These are phyloP conservation scores for Staphylotrichum tortipilum DNA, from an alignment of 495 filamentous ascomycete genomes.

Conservation along the genomic window DNA sequence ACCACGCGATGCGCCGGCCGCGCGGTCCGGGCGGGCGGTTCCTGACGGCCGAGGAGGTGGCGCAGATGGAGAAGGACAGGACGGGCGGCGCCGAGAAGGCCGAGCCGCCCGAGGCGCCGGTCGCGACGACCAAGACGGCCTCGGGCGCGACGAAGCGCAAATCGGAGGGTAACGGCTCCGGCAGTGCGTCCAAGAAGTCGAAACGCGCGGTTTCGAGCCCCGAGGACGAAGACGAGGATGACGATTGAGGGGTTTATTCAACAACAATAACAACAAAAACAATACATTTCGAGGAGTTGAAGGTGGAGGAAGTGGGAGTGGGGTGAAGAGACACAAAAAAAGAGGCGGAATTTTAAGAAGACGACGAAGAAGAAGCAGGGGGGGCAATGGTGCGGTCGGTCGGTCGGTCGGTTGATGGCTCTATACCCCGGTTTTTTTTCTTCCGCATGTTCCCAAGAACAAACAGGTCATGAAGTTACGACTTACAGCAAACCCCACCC, in stretches of 20 bases:
- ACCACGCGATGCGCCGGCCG: slow-evolving; percentile 95
- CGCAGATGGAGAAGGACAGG: slow-evolving; percentile 67
- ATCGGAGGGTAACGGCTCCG: slow-evolving; percentile 32
- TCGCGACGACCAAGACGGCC: slow-evolving; percentile 25
- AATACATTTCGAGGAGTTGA: too few relatives aligned
- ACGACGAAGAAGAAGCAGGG: slow-evolving; percentile 7
- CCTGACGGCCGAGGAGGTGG: slow-evolving; percentile 95
- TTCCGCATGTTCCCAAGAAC: slow-evolving; percentile 17
- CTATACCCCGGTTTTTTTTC: slow-evolving; percentile 27
- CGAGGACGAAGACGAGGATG: slow-evolving; percentile 47
- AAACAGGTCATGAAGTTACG: slow-evolving; percentile 28
- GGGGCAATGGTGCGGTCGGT: slow-evolving; percentile 2
- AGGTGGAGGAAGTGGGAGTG: too few relatives aligned
- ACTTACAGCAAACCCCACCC: slow-evolving; percentile 24
- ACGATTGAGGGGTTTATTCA: slow-evolving; percentile 35
- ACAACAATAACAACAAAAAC: too few relatives aligned
- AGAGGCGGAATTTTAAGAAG: too few relatives aligned
- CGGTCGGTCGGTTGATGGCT: too few relatives aligned
- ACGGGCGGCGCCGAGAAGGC: slow-evolving; percentile 30
- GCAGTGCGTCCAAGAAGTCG: slow-evolving; percentile 46
- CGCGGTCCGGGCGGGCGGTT: slow-evolving; percentile 95
- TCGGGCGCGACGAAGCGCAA: slow-evolving; percentile 38
- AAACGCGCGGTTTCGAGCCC: slow-evolving; percentile 36
- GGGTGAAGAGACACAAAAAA: too few relatives aligned
- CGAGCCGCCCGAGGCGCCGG: slow-evolving; percentile 14